Evolutionary conservation across 2,329 filamentous ascomycete genomes (phyloP), one percentile per base, ranked within the genome.

Genomic region (Trichoderma hamatum): DNA sequence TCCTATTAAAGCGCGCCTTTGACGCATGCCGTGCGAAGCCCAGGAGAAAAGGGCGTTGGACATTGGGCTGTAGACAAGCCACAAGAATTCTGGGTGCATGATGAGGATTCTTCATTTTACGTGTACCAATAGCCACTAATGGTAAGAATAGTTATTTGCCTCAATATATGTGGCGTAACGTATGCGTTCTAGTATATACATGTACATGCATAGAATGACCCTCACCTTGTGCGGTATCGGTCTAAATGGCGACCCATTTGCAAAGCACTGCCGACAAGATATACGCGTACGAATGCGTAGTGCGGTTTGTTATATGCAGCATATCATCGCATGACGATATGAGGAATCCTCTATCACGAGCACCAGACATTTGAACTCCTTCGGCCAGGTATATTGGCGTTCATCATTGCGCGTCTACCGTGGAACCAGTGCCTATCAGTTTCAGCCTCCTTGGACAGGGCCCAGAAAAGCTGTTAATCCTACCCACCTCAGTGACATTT

Each of bases 11-110:
- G 26, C 36, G 36, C 63, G 36, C 9, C 52, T 34, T 66, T 49
- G 36, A 43, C 51, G 63, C 63, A 66, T 66, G 63, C 63, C 43
- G 54, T n/a, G 21, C 26, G 14, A 56, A 58, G 26, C 63, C 63
- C 63, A 19, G 61, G 19, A 39, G 14, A 36, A 36, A 39, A 32
- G 39, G 34, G 28, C 36, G 34, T 28, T 43, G 34, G 36, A 39
- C 9, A 30, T 32, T 10, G 21, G 46, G 24, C 24, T 21, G 10
- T 2, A 13, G 46, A 49, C 11, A 49, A 49, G n/a, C n/a, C n/a
- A 49, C 19, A n/a, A 49, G 46, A 49, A 49, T 10, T 19, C 19
- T 13, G 14, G 34, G 28, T 14, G 49, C 28, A 32, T 55, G 52
- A 55, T 3, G 28, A 28, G 26, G 6, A 32, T n/a, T 5, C 21